Conservation (phyloP, 23 red algal species). For the Gracilaria vermiculophylla region DNA sequence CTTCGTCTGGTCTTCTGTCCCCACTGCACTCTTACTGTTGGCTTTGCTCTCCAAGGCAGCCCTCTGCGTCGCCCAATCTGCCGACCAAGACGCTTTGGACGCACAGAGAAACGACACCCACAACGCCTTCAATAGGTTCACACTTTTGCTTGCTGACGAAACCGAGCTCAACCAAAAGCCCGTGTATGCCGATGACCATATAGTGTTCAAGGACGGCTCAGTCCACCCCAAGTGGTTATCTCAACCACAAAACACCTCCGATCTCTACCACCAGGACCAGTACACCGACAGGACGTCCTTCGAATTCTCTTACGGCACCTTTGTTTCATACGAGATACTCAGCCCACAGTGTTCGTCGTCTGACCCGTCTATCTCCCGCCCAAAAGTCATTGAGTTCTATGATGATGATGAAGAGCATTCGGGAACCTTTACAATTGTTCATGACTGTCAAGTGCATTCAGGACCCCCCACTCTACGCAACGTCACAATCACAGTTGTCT, state of each 20-base stretch:
- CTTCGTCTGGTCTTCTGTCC: neutral
- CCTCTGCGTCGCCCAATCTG: neutral
- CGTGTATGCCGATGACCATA: neutral
- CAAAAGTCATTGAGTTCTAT: slow-evolving; percentile 49
- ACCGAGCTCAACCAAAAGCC: neutral
- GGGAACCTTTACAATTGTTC: slow-evolving; percentile 65
- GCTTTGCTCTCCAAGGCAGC: neutral
- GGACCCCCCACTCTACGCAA: neutral
- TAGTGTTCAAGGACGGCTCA: slow-evolving; percentile 32
- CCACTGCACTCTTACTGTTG: neutral
- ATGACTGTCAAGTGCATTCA: slow-evolving; percentile 32
- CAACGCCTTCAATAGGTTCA: slow-evolving; percentile 17
- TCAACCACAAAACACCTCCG: neutral
- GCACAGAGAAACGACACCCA: slow-evolving; percentile 25
- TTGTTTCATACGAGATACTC: slow-evolving; percentile 21
- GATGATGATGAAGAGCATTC: slow-evolving; percentile 38
- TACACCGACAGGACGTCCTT: slow-evolving; percentile 55
- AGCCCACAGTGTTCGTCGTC: slow-evolving; percentile 22
- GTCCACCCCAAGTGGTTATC: slow-evolving; percentile 15
- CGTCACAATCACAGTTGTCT: slow-evolving; percentile 43
- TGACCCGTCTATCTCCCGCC: neutral
- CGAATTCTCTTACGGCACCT: slow-evolving; percentile 36
- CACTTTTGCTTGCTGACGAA: slow-evolving; percentile 7
- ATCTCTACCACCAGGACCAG: slow-evolving; percentile 40
- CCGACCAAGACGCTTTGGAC: neutral